A percentile compares a stretch with the other conserved stretches of the same genome.
Evolutionary conservation across 2,329 filamentous ascomycete species (phyloP).

Genomic region (Claviceps quebecensis): DNA sequence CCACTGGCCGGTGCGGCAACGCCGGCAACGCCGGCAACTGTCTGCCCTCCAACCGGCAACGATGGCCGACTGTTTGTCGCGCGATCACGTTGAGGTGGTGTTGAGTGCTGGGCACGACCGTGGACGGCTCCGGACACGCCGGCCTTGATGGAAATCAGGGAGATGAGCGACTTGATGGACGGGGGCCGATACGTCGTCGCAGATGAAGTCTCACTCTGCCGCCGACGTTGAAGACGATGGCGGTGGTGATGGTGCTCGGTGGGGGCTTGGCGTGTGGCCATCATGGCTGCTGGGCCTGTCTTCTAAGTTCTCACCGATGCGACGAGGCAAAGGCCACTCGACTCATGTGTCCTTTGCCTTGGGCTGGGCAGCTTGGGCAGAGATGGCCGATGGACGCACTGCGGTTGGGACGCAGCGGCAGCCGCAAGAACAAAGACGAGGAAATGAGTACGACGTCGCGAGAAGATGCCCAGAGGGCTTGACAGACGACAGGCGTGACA

Average conservation of each 20-base stretch:
- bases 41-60: background rate
- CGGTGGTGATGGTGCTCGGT: background rate
- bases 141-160: background rate
- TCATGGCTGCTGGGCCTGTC: background rate
- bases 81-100: conserved; percentile 9
- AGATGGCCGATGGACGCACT: background rate
- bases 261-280: background rate
- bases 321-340: background rate
- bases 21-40: background rate
- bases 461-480: too few species aligned
- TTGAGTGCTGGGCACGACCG: background rate
- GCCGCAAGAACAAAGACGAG: background rate
- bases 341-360: background rate
- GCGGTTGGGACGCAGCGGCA: background rate
- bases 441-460: too few species aligned
- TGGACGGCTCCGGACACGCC: background rate
- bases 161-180: background rate
- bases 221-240: background rate
- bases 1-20: background rate
- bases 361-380: background rate
- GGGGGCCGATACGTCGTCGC: background rate
- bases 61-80: conserved; percentile 15
- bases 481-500: too few species aligned
- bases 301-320: background rate
- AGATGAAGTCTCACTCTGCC: background rate